Percentiles rank a stretch among this genome's conserved stretches.
phyloP scores from a whole-genome alignment of 257 asterid species.

The Echites panduratus region DNA sequence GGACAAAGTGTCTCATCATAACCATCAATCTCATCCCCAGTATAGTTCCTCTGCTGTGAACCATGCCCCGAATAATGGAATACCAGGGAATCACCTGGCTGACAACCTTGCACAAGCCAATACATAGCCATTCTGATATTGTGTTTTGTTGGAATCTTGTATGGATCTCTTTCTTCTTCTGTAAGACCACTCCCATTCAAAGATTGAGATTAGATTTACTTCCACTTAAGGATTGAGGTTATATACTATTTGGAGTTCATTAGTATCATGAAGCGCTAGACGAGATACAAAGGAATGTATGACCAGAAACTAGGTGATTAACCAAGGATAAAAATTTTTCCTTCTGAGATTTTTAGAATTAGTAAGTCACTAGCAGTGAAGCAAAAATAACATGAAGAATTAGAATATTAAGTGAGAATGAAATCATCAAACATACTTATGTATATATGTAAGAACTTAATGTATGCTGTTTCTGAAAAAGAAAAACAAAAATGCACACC shows the following conservation, averaged over 20 bases:
- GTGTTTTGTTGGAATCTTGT: constrained; percentile 74
- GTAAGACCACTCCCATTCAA: constrained; percentile 29
- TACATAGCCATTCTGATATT: constrained; percentile 88
- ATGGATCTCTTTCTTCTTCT: constrained; percentile 86
- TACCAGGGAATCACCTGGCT: constrained; percentile 90
- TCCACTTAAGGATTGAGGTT: too few species aligned
- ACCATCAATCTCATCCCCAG: constrained; percentile 91
- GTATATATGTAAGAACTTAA: too few species aligned
- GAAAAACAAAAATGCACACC: neutral
- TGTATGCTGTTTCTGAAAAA: neutral
- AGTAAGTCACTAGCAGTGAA: neutral
- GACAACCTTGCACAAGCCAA: constrained; percentile 88
- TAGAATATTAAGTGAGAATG: too few species aligned
- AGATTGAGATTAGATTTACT: constrained; percentile 10
- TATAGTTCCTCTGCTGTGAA: constrained; percentile 70
- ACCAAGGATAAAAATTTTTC: too few species aligned
- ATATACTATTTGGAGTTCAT: too few species aligned
- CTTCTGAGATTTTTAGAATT: too few species aligned
- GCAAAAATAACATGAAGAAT: too few species aligned
- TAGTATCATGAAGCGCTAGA: neutral
- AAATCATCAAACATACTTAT: too few species aligned
- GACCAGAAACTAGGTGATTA: neutral
- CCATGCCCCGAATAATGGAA: constrained; percentile 96
- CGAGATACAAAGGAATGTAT: neutral
- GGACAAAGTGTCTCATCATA: constrained; percentile 91